These are phyloP conservation scores for Sesbania bispinosa DNA, from an alignment of 306 rosid species.

Conservation along the genomic window DNA sequence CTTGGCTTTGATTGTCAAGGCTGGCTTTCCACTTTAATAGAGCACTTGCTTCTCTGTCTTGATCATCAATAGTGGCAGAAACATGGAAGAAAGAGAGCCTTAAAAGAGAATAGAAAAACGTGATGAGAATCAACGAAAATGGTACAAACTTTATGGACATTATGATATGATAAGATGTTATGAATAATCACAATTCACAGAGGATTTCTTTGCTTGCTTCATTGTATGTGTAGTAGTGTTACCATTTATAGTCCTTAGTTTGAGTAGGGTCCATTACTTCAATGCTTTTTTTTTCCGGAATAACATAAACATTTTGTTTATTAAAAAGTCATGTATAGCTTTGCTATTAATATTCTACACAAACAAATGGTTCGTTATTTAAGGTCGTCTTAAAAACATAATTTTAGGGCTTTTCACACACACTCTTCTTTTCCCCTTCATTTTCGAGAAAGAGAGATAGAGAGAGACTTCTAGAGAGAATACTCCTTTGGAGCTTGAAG, in stretches of 20 bases:
- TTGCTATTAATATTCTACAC: background rate
- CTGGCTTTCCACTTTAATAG: constrained; percentile 32
- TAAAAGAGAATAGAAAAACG: background rate
- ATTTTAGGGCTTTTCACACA: too few relatives aligned
- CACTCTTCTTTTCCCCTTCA: too few relatives aligned
- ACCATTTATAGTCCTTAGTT: background rate
- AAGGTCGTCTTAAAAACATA: too few relatives aligned
- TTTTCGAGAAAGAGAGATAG: too few relatives aligned
- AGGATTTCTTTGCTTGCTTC: background rate
- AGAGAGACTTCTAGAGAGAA: too few relatives aligned
- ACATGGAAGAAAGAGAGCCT: background rate
- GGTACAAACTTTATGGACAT: constrained; percentile 4
- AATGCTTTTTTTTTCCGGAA: background rate
- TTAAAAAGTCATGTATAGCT: background rate
- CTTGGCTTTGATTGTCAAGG: constrained; percentile 31
- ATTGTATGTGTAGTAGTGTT: background rate
- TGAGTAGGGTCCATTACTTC: background rate
- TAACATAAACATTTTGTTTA: background rate
- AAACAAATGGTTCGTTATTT: too few relatives aligned
- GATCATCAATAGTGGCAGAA: background rate
- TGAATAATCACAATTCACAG: background rate
- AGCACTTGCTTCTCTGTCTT: constrained; percentile 16
- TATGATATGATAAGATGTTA: background rate
- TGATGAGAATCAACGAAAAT: background rate
- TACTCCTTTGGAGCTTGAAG: too few relatives aligned